phyloP scores from a whole-genome alignment of 2,329 filamentous ascomycete genomes.

The Didymosphaeria variabile region DNA sequence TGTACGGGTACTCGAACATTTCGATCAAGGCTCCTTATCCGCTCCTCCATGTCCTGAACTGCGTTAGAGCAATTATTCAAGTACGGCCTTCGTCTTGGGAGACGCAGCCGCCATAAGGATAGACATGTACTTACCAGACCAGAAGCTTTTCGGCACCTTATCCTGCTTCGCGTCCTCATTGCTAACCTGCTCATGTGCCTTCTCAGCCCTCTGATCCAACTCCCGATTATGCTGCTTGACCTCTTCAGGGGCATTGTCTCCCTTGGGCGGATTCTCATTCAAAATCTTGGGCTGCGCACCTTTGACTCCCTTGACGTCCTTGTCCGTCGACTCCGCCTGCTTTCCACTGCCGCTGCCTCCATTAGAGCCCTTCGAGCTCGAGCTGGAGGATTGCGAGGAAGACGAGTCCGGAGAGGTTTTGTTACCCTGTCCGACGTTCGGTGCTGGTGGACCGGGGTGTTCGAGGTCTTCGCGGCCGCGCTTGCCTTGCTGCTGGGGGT shows the following conservation, averaged over 20 bases:
- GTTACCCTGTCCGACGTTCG: conserved; percentile 51
- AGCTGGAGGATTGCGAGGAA: conserved; percentile 6
- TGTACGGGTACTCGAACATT: too few species aligned
- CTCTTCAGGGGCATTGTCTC: conserved; percentile 45
- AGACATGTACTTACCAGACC: conserved; percentile 46
- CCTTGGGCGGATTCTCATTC: conserved; percentile 44
- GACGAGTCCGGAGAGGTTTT: conserved; percentile 26
- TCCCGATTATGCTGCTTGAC: conserved; percentile 57
- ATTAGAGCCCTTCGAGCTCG: neutral
- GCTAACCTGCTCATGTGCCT: conserved; percentile 49
- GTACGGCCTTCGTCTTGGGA: too few species aligned
- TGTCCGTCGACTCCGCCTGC: conserved; percentile 24
- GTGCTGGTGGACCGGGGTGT: conserved; percentile 56
- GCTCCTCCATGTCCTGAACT: conserved; percentile 37
- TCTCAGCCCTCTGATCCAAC: conserved; percentile 54
- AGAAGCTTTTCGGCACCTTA: conserved; percentile 52
- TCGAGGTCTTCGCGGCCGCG: conserved; percentile 52
- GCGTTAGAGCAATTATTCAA: conserved; percentile 20
- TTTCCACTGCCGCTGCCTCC: conserved; percentile 8
- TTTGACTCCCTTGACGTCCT: conserved; percentile 32
- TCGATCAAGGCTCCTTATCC: conserved; percentile 29
- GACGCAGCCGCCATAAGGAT: neutral
- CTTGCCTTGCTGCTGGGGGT: conserved; percentile 54
- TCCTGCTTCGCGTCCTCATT: conserved; percentile 52
- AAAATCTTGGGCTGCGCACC: conserved; percentile 56